Conservation (phyloP, 495 filamentous ascomycete genomes). For the Ramalina peruviana region DNA sequence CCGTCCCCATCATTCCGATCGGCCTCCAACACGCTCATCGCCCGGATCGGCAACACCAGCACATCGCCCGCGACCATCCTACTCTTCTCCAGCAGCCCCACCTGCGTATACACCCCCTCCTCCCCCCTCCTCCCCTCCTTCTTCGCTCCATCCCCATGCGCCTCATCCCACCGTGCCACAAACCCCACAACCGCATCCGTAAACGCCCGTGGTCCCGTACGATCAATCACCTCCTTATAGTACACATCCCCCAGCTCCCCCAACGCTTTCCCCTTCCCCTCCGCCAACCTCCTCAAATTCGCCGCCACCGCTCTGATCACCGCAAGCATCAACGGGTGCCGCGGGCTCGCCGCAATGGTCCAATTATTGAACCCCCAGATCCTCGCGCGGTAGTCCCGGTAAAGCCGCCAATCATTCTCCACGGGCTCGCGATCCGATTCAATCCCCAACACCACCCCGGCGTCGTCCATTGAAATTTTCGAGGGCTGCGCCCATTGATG, state of each 20-base stretch:
- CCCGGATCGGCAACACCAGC: constrained; percentile 8
- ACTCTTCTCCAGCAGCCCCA: constrained; percentile 45
- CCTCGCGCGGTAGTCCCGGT: constrained; percentile 34
- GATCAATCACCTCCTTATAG: constrained; percentile 53
- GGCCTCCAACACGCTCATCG: constrained; percentile 9
- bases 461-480: constrained; percentile 23
- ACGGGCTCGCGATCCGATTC: constrained; percentile 20
- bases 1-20: constrained; percentile 7
- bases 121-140: too few relatives aligned
- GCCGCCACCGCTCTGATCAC: constrained; percentile 45
- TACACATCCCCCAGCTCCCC: constrained; percentile 38
- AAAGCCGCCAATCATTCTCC: constrained; percentile 51
- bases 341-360: constrained; percentile 51
- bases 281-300: constrained; percentile 42
- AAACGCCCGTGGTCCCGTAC: constrained; percentile 54
- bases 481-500: constrained; percentile 29
- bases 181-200: constrained; percentile 45
- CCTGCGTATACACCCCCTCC: constrained; percentile 34
- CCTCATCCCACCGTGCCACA: constrained; percentile 29
- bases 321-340: constrained; percentile 45
- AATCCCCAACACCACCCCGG: constrained; percentile 44
- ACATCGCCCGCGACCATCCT: constrained; percentile 33
- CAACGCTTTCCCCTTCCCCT: constrained; percentile 36
- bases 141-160: neutral
- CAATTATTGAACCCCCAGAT: constrained; percentile 54